Evolutionary conservation across 805 yeast species (phyloP).

Genomic region (Myxozyma geophila): DNA sequence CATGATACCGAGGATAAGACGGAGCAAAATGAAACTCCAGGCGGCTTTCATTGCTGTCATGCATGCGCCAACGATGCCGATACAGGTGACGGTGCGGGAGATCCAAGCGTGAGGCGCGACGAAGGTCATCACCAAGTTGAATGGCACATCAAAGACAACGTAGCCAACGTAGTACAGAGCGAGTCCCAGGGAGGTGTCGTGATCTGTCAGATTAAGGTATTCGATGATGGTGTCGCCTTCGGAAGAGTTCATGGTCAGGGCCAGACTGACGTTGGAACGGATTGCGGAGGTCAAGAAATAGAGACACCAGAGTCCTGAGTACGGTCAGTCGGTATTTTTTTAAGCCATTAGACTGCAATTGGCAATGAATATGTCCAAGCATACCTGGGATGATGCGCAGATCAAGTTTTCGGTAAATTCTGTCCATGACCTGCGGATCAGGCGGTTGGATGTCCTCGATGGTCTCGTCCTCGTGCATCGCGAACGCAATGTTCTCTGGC

Average conservation of each 20-base stretch:
- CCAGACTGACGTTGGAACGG: constrained; percentile 46
- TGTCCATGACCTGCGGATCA: constrained; percentile 18
- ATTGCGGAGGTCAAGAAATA: constrained; percentile 79
- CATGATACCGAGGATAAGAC: constrained; percentile 75
- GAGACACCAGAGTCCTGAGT: constrained; percentile 62
- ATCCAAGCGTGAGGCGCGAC: constrained; percentile 87
- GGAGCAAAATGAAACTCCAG: constrained; percentile 56
- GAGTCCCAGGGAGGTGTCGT: constrained; percentile 71
- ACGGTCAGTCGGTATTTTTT: not conserved
- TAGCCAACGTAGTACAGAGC: constrained; percentile 84
- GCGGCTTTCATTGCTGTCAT: constrained; percentile 63
- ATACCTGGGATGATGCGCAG: constrained; percentile 63
- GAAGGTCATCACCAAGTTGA: constrained; percentile 83
- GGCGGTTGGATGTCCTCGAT: constrained; percentile 29
- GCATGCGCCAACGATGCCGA: constrained; percentile 78
- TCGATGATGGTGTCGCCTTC: constrained; percentile 76
- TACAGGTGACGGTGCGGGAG: constrained; percentile 72
- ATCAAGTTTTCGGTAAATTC: constrained; percentile 55
- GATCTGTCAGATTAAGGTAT: constrained; percentile 57
- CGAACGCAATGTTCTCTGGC: constrained; percentile 32
- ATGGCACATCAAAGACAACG: constrained; percentile 83
- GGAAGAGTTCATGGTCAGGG: constrained; percentile 64
- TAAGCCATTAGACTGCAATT: not conserved
- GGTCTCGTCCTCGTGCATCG: constrained; percentile 23
- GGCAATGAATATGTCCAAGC: not conserved